phyloP scores from a whole-genome alignment of 352 stramenopile genomes.

The Pythium insidiosum region DNA sequence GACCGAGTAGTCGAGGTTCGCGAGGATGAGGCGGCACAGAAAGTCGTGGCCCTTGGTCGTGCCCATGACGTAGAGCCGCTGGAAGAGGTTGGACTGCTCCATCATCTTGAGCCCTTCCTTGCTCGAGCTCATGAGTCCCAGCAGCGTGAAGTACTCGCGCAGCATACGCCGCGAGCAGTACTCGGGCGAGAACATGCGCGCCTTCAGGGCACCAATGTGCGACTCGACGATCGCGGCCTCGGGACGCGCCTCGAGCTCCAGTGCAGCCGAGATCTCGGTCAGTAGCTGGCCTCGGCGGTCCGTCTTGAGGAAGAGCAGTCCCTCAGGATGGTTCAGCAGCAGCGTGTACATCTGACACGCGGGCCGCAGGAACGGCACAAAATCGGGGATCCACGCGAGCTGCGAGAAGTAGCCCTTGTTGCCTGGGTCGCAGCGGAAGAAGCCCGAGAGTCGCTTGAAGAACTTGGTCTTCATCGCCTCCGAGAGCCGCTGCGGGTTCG shows the following conservation, averaged over 20 bases:
- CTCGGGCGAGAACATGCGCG: conserved; percentile 83
- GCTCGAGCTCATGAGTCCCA: conserved; percentile 86
- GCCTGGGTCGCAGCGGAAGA: conserved; percentile 84
- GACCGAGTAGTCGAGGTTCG: conserved; percentile 85
- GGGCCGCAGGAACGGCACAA: conserved; percentile 79
- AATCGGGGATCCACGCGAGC: conserved; percentile 86
- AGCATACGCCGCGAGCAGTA: conserved; percentile 82
- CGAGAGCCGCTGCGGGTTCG: conserved; percentile 77
- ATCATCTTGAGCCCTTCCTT: conserved; percentile 88
- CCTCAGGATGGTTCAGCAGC: conserved; percentile 81
- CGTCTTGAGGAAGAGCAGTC: conserved; percentile 82
- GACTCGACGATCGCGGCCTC: conserved; percentile 86
- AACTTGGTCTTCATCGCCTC: conserved; percentile 92
- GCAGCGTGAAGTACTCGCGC: conserved; percentile 85
- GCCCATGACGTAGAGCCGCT: conserved; percentile 80
- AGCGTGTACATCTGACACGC: conserved; percentile 89
- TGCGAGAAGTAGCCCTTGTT: conserved; percentile 89
- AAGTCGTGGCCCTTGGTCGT: conserved; percentile 86
- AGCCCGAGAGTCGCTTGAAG: conserved; percentile 85
- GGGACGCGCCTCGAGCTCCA: conserved; percentile 77
- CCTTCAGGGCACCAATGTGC: conserved; percentile 81
- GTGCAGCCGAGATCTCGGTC: conserved; percentile 76
- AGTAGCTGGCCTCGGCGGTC: conserved; percentile 77
- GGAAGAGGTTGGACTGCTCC: conserved; percentile 87
- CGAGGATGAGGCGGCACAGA: conserved; percentile 80